Evolutionary conservation across 768 basidiomycete species (phyloP), one percentile per base, ranked within the genome.

Genomic region (Porphyrellus cyaneotinctus): DNA sequence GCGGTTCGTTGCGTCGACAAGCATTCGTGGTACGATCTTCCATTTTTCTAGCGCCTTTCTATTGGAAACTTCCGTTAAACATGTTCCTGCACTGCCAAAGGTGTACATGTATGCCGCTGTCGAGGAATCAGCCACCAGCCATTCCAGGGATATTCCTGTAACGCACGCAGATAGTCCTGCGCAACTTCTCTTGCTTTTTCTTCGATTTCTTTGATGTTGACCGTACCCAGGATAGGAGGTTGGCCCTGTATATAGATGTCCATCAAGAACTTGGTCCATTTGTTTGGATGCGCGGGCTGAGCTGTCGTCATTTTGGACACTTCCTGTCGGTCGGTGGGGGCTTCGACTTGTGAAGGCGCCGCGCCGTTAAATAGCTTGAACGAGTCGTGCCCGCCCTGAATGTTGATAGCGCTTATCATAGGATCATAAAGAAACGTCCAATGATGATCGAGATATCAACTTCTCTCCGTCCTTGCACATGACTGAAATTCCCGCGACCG

Each of bases 1-100:
- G 20, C 88, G 78, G 18, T 70, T 64, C 5, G 81, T 81, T 0
- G 78, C 78, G 56, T 83, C 73, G 18, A 81, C 75, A 30, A 91
- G 78, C 88, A 91, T 89, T 7, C 85, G 80, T 3, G 90, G 90
- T n/a, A 93, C 73, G 64, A 95, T 87, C 32, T 78, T 79, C 75
- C 79, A 91, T 49, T 75, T 81, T 22, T 81, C 73, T 49, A 92
- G 76, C 3, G 82, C 84, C 36, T 71, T 75, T 31, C 74, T 75
- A 61, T 95, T 94, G 45, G 80, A 81, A 11, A 65, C 72, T 64
- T 87, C 80, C 2, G 92, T 94, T 26, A 77, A 73, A 50, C 76
- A 74, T 3, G 81, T 78, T 1, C 91, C 92, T 11, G 91, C 91
- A 56, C 82, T 88, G 37, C 88, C 88, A 51, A 79, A 80, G 3